Base-by-base conservation (phyloP, 257 asterid species). In the Buddleja alternifolia region DNA sequence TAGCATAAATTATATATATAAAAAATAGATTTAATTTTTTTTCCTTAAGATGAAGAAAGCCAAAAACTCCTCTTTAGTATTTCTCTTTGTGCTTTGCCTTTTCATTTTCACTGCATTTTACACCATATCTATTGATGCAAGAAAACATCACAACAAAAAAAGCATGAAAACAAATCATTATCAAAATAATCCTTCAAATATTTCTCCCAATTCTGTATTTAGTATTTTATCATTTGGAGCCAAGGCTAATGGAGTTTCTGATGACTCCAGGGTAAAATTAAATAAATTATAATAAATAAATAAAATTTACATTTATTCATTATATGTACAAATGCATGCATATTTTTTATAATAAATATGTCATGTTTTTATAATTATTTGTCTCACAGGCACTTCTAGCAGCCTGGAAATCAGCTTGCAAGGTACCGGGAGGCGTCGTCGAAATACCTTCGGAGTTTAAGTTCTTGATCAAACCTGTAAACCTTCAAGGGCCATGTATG, bases 371-470 rank as follows among this genome's bases (percentile, higher is more conserved):
- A 47, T 50, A 25, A 46, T 58, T 63, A 37, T 15, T 62, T 19
- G 10, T 10, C 12, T 56, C 0, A 47, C 74, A 89, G 96, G 95
- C 96, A 29, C 81, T 90, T 75, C 6, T 81, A 67, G 81, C 77
- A 66, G 93, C 96, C 20, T 88, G 97, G 97, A 78, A 78, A 60
- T 80, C 76, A 54, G 93, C 95, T 19, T 90, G 97, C 76, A 77
- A 64, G 66, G 77, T 82, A 8, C 37, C 73, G 1, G 91, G 95
- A 69, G 89, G 91, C 32, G 71, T 76, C 0, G 50, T 91, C 4
- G 65, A 63, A 42, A 73, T 88, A 66, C 97, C 97, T 57, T 50
- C 83, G 10, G 80, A 69, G 37, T 69, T 34, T 41, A 75, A 76
- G 70, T 86, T 90, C 59, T 71, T 88, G 54, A 88, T 90, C 66